phyloP scores from a whole-genome alignment of 805 yeast genomes.

The Cyberlindnera samutprakarnensis region DNA sequence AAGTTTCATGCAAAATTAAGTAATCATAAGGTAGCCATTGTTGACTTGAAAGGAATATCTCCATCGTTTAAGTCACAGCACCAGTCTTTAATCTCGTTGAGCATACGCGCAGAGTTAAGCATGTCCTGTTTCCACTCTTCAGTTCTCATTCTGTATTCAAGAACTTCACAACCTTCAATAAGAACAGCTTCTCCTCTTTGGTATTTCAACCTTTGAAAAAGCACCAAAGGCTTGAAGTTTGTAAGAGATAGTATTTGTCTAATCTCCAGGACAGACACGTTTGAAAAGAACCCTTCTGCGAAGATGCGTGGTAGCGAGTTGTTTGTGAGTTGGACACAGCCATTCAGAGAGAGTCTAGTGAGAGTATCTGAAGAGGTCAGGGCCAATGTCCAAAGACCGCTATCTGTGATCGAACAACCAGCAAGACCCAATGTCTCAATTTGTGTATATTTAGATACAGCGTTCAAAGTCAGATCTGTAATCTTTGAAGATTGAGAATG shows the following conservation, averaged over 20 bases:
- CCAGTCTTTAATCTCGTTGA: slow-evolving; percentile 62
- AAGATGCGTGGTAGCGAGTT: slow-evolving; percentile 47
- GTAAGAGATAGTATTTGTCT: slow-evolving; percentile 52
- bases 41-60: too few relatives aligned
- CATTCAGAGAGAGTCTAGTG: slow-evolving; percentile 67
- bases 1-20: too few relatives aligned
- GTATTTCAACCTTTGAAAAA: slow-evolving; percentile 42
- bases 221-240: slow-evolving; percentile 56
- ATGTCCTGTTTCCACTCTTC: slow-evolving; percentile 55
- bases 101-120: slow-evolving; percentile 46
- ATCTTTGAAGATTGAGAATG: slow-evolving; percentile 59
- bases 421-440: slow-evolving; percentile 76
- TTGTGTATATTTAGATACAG: slow-evolving; percentile 39
- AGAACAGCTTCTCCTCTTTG: slow-evolving; percentile 33
- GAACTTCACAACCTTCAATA: slow-evolving; percentile 71
- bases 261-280: slow-evolving; percentile 69
- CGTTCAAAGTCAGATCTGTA: slow-evolving; percentile 60
- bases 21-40: too few relatives aligned
- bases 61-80: slow-evolving; percentile 42
- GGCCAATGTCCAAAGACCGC: slow-evolving; percentile 75
- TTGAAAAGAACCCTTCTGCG: slow-evolving; percentile 40
- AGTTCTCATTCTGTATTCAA: slow-evolving; percentile 50
- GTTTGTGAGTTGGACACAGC: slow-evolving; percentile 55
- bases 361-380: slow-evolving; percentile 39
- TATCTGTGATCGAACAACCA: slow-evolving; percentile 77